A percentile compares a stretch with the other conserved stretches of the same genome.
These are phyloP conservation scores for Fraxinus platypoda DNA, from an alignment of 305 asterid species.

Conservation along the genomic window DNA sequence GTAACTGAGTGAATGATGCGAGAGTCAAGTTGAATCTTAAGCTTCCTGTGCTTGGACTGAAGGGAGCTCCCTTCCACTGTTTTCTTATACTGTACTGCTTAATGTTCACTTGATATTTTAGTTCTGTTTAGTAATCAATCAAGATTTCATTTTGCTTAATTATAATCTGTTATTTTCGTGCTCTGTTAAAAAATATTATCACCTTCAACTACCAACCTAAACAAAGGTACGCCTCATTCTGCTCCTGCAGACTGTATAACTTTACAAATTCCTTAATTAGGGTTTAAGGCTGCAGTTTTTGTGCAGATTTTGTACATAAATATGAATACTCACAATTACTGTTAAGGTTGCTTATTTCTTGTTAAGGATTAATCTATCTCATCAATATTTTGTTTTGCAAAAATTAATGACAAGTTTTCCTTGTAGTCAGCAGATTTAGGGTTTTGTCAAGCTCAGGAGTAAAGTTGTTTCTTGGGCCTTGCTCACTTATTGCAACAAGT, in stretches of 20 bases:
- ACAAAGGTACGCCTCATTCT: not conserved
- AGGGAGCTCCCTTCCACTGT: constrained; percentile 94
- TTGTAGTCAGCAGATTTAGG: constrained; percentile 34
- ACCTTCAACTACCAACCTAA: not conserved
- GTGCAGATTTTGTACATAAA: not conserved
- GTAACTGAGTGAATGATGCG: constrained; percentile 80
- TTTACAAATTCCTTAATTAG: not conserved
- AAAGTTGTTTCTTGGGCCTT: constrained; percentile 28
- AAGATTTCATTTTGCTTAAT: not conserved
- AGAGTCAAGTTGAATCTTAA: constrained; percentile 74
- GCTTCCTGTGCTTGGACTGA: constrained; percentile 95
- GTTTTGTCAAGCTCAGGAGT: constrained; percentile 30
- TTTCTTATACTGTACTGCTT: not conserved
- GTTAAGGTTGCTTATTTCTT: not conserved
- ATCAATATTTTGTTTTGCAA: constrained; percentile 9
- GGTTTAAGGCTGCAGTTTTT: constrained; percentile 7
- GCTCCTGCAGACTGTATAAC: not conserved
- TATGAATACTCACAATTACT: not conserved
- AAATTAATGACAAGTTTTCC: not conserved
- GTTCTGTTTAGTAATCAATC: not conserved
- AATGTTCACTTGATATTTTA: not conserved
- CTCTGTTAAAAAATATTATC: not conserved
- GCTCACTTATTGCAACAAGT: constrained; percentile 46
- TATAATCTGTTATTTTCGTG: not conserved
- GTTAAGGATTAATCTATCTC: not conserved